These are phyloP conservation scores for Umbelopsis sp. DNA, from an alignment of 192 early-diverging fungal genomes.

Conservation along the genomic window DNA sequence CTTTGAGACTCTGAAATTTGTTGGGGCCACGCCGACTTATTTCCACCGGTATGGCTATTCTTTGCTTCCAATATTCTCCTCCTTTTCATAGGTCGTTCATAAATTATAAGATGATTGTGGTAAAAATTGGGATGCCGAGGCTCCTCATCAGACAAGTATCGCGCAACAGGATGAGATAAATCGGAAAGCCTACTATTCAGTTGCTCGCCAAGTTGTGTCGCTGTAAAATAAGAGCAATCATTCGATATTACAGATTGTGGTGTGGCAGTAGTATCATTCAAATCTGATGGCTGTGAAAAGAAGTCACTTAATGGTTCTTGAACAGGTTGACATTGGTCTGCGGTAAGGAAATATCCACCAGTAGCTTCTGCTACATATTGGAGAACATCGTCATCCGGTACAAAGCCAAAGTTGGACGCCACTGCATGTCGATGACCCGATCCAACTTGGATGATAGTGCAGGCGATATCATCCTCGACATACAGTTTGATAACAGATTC, in stretches of 20 bases:
- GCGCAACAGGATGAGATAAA: background rate
- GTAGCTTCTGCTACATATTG: slow-evolving; percentile 68
- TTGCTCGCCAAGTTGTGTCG: background rate
- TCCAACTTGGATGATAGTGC: slow-evolving; percentile 75
- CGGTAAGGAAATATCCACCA: slow-evolving; percentile 69
- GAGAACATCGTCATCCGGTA: slow-evolving; percentile 73
- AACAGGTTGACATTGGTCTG: slow-evolving; percentile 62
- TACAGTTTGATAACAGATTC: slow-evolving; percentile 59
- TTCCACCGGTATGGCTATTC: background rate
- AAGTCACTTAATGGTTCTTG: background rate
- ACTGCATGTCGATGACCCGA: slow-evolving; percentile 62
- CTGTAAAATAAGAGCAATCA: background rate
- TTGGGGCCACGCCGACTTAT: background rate
- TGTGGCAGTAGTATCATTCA: background rate
- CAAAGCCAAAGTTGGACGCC: slow-evolving; percentile 70
- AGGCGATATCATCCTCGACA: slow-evolving; percentile 65
- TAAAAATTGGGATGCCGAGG: background rate
- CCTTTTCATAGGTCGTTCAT: background rate
- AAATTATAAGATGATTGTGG: background rate
- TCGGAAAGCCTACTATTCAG: background rate
- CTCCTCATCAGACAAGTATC: background rate
- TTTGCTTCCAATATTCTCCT: background rate
- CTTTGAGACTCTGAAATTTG: background rate
- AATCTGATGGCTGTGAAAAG: background rate
- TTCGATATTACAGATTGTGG: background rate